A percentile compares a stretch with the other conserved stretches of the same genome.
Evolutionary conservation across 73 alveolate species (phyloP).

Genomic region (Tetrahymena malaccensis): DNA sequence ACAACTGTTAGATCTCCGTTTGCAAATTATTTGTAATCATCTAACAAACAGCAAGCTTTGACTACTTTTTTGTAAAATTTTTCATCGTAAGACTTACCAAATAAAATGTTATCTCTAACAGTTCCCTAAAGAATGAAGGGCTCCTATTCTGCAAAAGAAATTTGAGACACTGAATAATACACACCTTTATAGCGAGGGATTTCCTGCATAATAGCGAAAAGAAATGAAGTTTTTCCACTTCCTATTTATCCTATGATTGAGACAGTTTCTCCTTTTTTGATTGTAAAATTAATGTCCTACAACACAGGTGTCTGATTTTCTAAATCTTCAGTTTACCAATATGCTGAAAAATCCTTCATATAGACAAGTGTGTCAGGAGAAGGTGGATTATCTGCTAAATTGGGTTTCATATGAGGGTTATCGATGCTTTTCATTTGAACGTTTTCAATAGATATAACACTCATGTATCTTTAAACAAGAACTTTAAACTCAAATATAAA

Average conservation of each 20-base stretch:
- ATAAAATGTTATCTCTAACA: slow-evolving; percentile 60
- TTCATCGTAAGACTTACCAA: slow-evolving; percentile 54
- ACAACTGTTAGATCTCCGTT: slow-evolving; percentile 59
- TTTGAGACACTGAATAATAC: not conserved
- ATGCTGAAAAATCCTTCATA: not conserved
- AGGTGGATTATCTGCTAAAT: not conserved
- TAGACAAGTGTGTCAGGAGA: not conserved
- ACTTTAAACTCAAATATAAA: not conserved
- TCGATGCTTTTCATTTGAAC: not conserved
- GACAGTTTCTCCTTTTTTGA: slow-evolving; percentile 61
- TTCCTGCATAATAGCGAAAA: slow-evolving; percentile 51
- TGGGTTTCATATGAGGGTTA: not conserved
- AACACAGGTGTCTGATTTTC: slow-evolving; percentile 28
- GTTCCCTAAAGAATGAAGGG: slow-evolving; percentile 67
- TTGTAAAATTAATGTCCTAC: slow-evolving; percentile 47
- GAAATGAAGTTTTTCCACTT: slow-evolving; percentile 67
- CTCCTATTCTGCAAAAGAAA: slow-evolving; percentile 60
- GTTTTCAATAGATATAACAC: not conserved
- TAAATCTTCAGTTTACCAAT: not conserved
- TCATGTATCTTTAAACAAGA: not conserved
- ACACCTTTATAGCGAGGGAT: not conserved
- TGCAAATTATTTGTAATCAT: slow-evolving; percentile 50
- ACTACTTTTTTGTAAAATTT: slow-evolving; percentile 53
- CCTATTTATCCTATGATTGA: slow-evolving; percentile 79
- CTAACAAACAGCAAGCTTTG: slow-evolving; percentile 49